phyloP scores from a whole-genome alignment of 164 flowering plant species.

The Platanus orientalis region DNA sequence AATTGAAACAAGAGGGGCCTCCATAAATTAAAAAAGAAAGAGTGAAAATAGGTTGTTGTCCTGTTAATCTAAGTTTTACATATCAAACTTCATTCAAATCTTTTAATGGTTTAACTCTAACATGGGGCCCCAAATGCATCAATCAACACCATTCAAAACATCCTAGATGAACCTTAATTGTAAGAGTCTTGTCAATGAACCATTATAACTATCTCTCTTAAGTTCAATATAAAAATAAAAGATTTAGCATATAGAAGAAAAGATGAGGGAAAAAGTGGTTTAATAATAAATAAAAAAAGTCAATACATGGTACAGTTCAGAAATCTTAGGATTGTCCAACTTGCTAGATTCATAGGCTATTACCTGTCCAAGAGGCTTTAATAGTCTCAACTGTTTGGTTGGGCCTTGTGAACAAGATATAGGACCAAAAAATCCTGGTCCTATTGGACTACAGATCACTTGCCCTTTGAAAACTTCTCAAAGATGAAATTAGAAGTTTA shows the following conservation, averaged over 20 bases:
- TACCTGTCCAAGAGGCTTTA: not conserved
- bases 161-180: not conserved
- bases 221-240: not conserved
- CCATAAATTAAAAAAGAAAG: too few species aligned
- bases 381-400: not conserved
- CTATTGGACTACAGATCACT: not conserved
- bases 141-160: not conserved
- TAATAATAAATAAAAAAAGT: too few species aligned
- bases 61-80: too few species aligned
- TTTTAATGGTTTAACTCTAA: too few species aligned
- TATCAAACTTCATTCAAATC: too few species aligned
- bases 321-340: too few species aligned
- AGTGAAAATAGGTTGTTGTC: too few species aligned
- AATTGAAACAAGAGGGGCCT: too few species aligned
- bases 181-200: not conserved
- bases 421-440: not conserved
- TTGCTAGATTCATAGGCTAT: too few species aligned
- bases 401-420: not conserved
- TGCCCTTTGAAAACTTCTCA: not conserved
- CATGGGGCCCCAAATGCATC: too few species aligned
- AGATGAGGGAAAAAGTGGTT: not conserved
- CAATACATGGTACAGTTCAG: too few species aligned
- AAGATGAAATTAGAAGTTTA: slow-evolving; percentile 1
- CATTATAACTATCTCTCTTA: not conserved
- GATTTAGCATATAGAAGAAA: not conserved